Conservation (phyloP, 768 basidiomycete genomes). For the Naganishia friedmannii region DNA sequence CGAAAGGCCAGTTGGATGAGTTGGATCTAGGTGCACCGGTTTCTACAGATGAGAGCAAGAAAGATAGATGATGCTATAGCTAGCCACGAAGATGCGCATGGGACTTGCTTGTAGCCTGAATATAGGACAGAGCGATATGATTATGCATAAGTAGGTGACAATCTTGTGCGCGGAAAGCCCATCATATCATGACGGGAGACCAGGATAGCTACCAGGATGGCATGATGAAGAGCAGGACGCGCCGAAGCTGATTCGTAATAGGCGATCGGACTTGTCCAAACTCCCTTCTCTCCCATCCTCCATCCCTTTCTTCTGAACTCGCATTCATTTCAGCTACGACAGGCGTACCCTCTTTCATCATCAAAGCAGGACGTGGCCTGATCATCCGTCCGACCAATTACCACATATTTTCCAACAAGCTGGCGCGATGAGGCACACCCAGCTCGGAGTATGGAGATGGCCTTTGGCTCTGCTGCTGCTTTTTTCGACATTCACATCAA, state of each 20-base stretch:
- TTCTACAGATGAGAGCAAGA: constrained; percentile 6
- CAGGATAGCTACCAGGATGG: not conserved
- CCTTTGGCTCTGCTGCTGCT: constrained; percentile 19
- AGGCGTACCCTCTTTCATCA: not conserved
- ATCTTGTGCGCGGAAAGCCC: too few relatives aligned
- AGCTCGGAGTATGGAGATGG: constrained; percentile 9
- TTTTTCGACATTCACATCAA: not conserved
- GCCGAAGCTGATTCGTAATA: not conserved
- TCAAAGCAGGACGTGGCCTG: too few relatives aligned
- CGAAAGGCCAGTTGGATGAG: not conserved
- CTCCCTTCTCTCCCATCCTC: not conserved
- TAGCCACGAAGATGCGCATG: not conserved
- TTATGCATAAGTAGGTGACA: too few relatives aligned
- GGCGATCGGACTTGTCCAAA: not conserved
- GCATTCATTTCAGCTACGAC: not conserved
- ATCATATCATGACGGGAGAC: too few relatives aligned
- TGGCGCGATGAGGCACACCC: constrained; percentile 1
- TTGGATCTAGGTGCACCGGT: constrained; percentile 5
- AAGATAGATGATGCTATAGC: constrained; percentile 9
- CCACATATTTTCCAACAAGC: not conserved
- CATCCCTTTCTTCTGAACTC: not conserved
- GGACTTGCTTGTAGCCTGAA: too few relatives aligned
- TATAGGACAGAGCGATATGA: too few relatives aligned
- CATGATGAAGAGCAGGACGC: not conserved
- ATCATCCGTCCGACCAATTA: not conserved